Evolutionary conservation across 495 filamentous ascomycete species (phyloP), one percentile per base, ranked within the genome.

Genomic region (Penicillium salamii): DNA sequence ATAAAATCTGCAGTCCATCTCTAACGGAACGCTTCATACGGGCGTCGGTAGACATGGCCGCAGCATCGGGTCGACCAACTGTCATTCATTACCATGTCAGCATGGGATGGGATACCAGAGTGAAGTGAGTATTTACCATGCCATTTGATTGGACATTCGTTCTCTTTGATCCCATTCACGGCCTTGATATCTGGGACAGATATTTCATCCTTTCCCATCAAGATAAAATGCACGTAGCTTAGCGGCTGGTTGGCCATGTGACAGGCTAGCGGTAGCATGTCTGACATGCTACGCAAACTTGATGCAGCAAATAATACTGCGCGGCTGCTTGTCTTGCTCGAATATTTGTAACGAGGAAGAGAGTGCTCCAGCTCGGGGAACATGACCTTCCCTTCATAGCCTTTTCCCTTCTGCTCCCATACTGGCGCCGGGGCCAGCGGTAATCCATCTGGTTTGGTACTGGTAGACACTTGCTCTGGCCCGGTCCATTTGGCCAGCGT

Each of bases 151-250:
- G 70, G 68, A 53, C 79, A 82, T 13, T 71, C 71, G 6, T 62
- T 54, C 14, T 68, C 63, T 21, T 38, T 54, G 17, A 79, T 59
- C 1, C 72, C 74, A 58, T 81, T 82, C 6, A 82, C 63, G 13
- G 59, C 54, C 54, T 70, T 70, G 31, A 82, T 72, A 20, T 72
- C 73, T 29, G 73, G 66, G 44, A 82, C 73, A 0, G 74, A 71
- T 42, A 82, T 66, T 35, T 75, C 69, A 24, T 81, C 78, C 46
- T 76, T 67, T 28, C 79, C 78, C 72, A 79, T 73, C 2, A 82
- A 32, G 18, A 74, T 71, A 50, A 82, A 75, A 59, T 82, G 79
- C 13, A 82, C 77, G 41, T 68, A 57, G 52, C 76, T 80, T 40
- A 64, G 36, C 12, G 67, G 61, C 52, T 67, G 59, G 34, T 50